Evolutionary conservation across 179 eudicot species (phyloP).

Genomic region (Beta corolliflora): DNA sequence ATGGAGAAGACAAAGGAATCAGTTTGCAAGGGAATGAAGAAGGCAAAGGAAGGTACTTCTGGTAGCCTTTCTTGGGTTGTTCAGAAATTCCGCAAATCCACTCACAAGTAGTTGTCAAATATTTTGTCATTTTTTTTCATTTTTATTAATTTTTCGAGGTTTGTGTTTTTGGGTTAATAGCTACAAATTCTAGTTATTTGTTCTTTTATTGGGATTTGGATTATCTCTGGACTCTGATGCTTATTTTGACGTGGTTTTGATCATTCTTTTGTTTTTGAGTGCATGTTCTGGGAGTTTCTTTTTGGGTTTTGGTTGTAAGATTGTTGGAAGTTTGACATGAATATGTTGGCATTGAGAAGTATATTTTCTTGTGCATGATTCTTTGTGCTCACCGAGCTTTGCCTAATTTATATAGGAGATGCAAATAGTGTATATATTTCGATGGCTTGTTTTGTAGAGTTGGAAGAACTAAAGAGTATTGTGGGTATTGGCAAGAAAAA

Average conservation of each 20-base stretch:
- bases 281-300: not conserved
- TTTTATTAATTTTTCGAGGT: not conserved
- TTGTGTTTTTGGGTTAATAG: not conserved
- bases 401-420: no score
- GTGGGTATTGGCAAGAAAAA: no score
- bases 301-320: not conserved
- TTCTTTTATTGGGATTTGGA: not conserved
- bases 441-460: no score
- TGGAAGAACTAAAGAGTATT: no score
- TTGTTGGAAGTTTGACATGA: not conserved
- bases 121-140: not conserved
- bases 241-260: not conserved
- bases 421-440: no score
- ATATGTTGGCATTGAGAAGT: not conserved
- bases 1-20: conserved; percentile 38
- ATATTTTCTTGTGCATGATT: not conserved
- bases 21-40: conserved; percentile 40
- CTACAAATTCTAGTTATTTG: not conserved
- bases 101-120: conserved; percentile 20
- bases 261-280: not conserved
- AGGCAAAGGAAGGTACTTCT: conserved; percentile 42
- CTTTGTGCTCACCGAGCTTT: not conserved
- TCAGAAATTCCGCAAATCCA: conserved; percentile 32
- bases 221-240: no score
- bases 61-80: conserved; percentile 43